Conservation (phyloP, 2,329 filamentous ascomycete genomes). For the Epichloe typhina region DNA sequence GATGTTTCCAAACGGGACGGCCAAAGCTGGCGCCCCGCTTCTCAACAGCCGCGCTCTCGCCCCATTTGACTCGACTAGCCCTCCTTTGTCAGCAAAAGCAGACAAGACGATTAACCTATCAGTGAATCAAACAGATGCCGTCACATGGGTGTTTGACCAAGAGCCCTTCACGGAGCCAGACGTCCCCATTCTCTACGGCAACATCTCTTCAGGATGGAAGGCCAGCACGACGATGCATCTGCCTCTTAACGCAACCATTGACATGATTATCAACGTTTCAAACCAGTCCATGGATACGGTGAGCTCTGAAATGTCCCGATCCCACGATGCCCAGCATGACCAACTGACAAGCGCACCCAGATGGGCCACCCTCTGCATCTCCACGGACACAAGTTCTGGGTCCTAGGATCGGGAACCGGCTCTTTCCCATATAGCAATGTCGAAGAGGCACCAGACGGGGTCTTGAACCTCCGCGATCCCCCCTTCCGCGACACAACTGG, state of each 20-base stretch:
- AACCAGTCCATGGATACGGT: slow-evolving; percentile 4
- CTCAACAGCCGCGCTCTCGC: not conserved
- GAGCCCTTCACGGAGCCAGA: slow-evolving; percentile 1
- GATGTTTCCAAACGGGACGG: slow-evolving; percentile 1
- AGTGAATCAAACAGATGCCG: slow-evolving; percentile 1
- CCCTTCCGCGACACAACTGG: slow-evolving; percentile 3
- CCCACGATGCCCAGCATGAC: too few relatives aligned
- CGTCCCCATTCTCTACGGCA: not conserved
- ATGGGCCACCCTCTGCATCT: slow-evolving; percentile 5
- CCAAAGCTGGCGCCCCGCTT: not conserved
- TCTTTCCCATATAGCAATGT: not conserved
- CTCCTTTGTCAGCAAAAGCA: not conserved
- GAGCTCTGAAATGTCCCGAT: not conserved
- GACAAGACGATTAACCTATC: not conserved
- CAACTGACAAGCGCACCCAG: not conserved
- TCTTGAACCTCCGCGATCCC: slow-evolving; percentile 1
- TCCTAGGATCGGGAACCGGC: slow-evolving; percentile 1
- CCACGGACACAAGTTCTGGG: slow-evolving; percentile 5
- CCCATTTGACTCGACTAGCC: not conserved
- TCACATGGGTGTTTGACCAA: slow-evolving; percentile 2
- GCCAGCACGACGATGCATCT: slow-evolving; percentile 3
- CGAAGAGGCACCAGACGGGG: not conserved
- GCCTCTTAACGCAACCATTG: slow-evolving; percentile 1
- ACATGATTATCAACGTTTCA: not conserved
- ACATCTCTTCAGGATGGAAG: slow-evolving; percentile 1